A percentile compares a stretch with the other conserved stretches of the same genome.
Evolutionary conservation across 108 stramenopile genomes (phyloP).

Genomic region (Fragilariopsis cylindrus): DNA sequence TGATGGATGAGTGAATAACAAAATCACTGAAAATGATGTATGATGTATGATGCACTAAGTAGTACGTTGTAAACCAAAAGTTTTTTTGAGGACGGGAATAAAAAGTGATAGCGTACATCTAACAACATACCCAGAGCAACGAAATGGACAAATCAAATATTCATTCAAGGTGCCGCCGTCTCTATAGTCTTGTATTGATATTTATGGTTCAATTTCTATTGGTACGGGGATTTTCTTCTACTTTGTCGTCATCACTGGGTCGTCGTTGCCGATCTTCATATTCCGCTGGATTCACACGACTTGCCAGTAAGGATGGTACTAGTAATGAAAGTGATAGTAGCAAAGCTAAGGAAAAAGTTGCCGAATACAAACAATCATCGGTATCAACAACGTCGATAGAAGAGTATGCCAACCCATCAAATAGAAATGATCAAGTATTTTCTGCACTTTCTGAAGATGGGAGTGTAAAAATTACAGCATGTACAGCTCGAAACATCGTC

Average conservation of each 20-base stretch:
- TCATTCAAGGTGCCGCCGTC: background rate
- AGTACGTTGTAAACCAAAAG: no score
- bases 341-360: conserved; percentile 13
- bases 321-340: conserved; percentile 10
- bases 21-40: no score
- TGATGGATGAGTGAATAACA: no score
- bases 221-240: conserved; percentile 5
- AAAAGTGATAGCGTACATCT: background rate
- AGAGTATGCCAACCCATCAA: conserved; percentile 65
- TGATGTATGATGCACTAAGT: no score
- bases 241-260: background rate
- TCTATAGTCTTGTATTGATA: background rate
- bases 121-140: background rate
- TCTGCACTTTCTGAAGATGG: conserved; percentile 78
- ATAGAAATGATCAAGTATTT: conserved; percentile 79
- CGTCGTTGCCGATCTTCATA: background rate
- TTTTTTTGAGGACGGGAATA: background rate
- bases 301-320: background rate
- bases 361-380: conserved; percentile 8
- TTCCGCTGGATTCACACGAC: background rate
- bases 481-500: conserved; percentile 78
- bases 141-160: background rate
- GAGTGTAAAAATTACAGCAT: conserved; percentile 78
- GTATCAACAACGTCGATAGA: background rate
- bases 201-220: conserved; percentile 4